These are phyloP conservation scores for Aspergillus tanneri DNA, from an alignment of 2,329 filamentous ascomycete genomes.

Conservation along the genomic window DNA sequence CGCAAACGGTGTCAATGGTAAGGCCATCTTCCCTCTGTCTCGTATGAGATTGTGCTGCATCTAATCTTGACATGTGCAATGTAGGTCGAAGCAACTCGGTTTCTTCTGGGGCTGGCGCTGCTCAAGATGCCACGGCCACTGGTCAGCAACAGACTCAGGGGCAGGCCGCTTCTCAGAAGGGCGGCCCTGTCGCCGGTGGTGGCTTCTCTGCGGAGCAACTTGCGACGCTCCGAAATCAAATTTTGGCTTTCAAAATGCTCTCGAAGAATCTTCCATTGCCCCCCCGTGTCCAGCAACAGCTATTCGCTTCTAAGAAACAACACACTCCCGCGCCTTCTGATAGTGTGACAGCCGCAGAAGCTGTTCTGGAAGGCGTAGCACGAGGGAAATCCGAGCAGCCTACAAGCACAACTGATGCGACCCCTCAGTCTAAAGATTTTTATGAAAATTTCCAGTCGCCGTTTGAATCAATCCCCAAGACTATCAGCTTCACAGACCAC, in stretches of 20 bases:
- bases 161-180: slow-evolving; percentile 28
- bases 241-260: slow-evolving; percentile 85
- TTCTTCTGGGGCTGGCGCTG: slow-evolving; percentile 31
- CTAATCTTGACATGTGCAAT: slow-evolving; percentile 1
- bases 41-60: neutral
- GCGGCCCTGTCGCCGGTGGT: slow-evolving; percentile 38
- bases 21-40: slow-evolving; percentile 9
- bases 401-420: slow-evolving; percentile 27
- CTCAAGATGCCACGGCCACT: slow-evolving; percentile 24
- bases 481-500: slow-evolving; percentile 79
- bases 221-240: slow-evolving; percentile 75
- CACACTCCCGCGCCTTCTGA: slow-evolving; percentile 40
- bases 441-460: slow-evolving; percentile 78
- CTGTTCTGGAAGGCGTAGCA: slow-evolving; percentile 41
- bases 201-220: slow-evolving; percentile 79
- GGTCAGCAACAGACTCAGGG: slow-evolving; percentile 21
- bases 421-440: slow-evolving; percentile 36
- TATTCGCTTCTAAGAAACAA: slow-evolving; percentile 62
- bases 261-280: slow-evolving; percentile 85
- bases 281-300: slow-evolving; percentile 72
- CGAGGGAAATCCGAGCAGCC: slow-evolving; percentile 34
- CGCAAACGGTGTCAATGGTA: slow-evolving; percentile 46
- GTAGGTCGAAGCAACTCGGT: slow-evolving; percentile 38
- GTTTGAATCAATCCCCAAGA: slow-evolving; percentile 56
- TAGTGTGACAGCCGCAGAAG: slow-evolving; percentile 33